Conservation (phyloP, 768 basidiomycete genomes). For the Suillus ampliporus region DNA sequence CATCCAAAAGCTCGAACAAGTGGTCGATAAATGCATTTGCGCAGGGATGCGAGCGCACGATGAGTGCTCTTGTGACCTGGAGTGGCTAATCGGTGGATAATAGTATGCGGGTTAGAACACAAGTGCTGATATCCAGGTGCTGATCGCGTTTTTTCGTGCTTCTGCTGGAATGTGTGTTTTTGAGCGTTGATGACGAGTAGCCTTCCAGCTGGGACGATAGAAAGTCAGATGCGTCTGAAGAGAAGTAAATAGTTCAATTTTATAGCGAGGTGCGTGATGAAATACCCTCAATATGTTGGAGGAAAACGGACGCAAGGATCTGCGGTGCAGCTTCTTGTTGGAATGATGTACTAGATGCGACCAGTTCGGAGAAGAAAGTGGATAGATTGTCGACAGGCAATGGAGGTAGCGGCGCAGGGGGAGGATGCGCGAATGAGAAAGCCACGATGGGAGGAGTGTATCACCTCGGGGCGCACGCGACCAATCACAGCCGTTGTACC, state of each 20-base stretch:
- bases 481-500: too few relatives aligned
- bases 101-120: neutral
- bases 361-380: slow-evolving; percentile 56
- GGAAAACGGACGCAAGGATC: slow-evolving; percentile 70
- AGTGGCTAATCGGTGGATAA: slow-evolving; percentile 2
- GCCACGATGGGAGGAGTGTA: too few relatives aligned
- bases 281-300: slow-evolving; percentile 75
- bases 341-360: slow-evolving; percentile 52
- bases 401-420: too few relatives aligned
- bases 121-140: slow-evolving; percentile 73
- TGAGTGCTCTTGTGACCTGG: slow-evolving; percentile 80
- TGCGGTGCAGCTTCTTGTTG: slow-evolving; percentile 64
- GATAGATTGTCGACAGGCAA: slow-evolving; percentile 56
- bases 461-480: too few relatives aligned
- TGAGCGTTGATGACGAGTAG: slow-evolving; percentile 58
- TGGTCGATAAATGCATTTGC: slow-evolving; percentile 62
- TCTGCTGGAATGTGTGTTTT: slow-evolving; percentile 37
- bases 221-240: slow-evolving; percentile 55
- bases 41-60: slow-evolving; percentile 71
- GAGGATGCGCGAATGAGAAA: too few relatives aligned
- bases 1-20: slow-evolving; percentile 74
- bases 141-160: slow-evolving; percentile 57
- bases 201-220: slow-evolving; percentile 44
- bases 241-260: neutral
- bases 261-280: neutral